phyloP scores from a whole-genome alignment of 352 stramenopile species.

The Nothophytophthora sp. region DNA sequence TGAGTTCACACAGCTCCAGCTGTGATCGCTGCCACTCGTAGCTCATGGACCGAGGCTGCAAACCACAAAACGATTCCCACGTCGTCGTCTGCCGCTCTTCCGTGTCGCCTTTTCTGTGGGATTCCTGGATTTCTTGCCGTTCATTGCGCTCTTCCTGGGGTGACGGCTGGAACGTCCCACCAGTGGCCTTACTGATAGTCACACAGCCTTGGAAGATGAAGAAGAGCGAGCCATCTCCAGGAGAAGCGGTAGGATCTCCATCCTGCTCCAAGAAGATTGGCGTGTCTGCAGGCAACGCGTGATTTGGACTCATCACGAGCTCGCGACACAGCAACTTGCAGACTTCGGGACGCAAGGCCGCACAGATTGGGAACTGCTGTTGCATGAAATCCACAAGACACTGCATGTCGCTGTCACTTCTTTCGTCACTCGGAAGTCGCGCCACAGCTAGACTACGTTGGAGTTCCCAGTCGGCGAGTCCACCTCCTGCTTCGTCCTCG shows the following conservation, averaged over 20 bases:
- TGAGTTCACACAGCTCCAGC: slow-evolving; percentile 27
- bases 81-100: too few species aligned
- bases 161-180: slow-evolving; percentile 24
- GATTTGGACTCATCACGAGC: slow-evolving; percentile 24
- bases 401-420: slow-evolving; percentile 39
- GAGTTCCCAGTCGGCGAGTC: slow-evolving; percentile 24
- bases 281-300: slow-evolving; percentile 17
- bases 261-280: slow-evolving; percentile 35
- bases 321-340: slow-evolving; percentile 35
- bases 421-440: slow-evolving; percentile 6
- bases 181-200: slow-evolving; percentile 20
- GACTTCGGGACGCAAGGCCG: slow-evolving; percentile 32
- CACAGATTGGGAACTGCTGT: slow-evolving; percentile 41
- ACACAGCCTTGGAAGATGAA: slow-evolving; percentile 34
- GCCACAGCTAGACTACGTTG: slow-evolving; percentile 30
- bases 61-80: slow-evolving; percentile 8
- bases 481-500: slow-evolving; percentile 12
- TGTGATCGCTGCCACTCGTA: slow-evolving; percentile 22
- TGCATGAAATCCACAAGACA: slow-evolving; percentile 47
- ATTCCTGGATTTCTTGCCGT: not conserved
- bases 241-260: not conserved
- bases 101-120: not conserved
- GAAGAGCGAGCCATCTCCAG: slow-evolving; percentile 13
- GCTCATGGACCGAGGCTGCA: slow-evolving; percentile 1
- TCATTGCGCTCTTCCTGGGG: slow-evolving; percentile 4